Evolutionary conservation across 169 alveolate genomes (phyloP).

Genomic region (Plasmodium knowlesi): DNA sequence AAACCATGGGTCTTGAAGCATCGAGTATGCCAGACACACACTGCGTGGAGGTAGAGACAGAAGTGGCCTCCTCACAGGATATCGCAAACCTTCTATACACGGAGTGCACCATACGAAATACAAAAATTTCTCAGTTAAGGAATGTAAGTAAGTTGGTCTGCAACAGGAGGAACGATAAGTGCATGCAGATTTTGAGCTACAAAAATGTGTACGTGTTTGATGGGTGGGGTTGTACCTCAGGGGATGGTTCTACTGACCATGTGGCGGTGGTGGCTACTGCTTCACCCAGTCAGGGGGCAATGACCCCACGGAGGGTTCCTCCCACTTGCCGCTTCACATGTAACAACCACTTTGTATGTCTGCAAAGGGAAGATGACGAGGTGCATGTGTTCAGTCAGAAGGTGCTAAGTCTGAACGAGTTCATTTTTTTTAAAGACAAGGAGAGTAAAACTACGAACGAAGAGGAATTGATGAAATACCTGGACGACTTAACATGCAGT

Average conservation of each 20-base stretch:
- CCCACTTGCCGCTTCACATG: background rate
- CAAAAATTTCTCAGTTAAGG: background rate
- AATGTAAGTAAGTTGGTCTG: constrained; percentile 15
- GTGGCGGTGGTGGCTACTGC: background rate
- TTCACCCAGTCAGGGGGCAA: background rate
- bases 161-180: constrained; percentile 1
- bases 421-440: constrained; percentile 35
- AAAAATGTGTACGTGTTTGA: constrained; percentile 30
- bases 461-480: background rate
- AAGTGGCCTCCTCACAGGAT: background rate
- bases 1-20: background rate
- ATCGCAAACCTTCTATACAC: constrained; percentile 22
- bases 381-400: background rate
- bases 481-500: background rate
- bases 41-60: background rate
- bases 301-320: background rate
- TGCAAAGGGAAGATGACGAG: background rate
- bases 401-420: background rate
- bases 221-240: background rate
- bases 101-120: constrained; percentile 47
- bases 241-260: background rate
- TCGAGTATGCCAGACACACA: background rate
- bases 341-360: constrained; percentile 28
- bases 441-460: constrained; percentile 6
- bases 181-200: background rate